Percentiles rank a stretch among this genome's conserved stretches.
These are phyloP conservation scores for Euphorbia tirucalli DNA, from an alignment of 345 rosid genomes.

Conservation along the genomic window DNA sequence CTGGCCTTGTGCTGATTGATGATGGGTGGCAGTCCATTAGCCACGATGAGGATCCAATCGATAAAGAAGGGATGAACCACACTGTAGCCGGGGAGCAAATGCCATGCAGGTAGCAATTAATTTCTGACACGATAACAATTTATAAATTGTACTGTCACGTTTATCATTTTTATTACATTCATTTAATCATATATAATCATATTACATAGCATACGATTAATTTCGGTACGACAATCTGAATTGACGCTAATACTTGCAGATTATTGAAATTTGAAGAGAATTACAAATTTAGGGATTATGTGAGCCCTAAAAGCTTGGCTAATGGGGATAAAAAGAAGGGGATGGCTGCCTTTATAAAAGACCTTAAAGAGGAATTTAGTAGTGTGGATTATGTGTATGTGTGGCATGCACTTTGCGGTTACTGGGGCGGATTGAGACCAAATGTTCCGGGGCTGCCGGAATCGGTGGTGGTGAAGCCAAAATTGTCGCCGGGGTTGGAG, in stretches of 20 bases:
- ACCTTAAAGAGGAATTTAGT: constrained; percentile 69
- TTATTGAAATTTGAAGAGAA: constrained; percentile 76
- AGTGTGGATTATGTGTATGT: constrained; percentile 80
- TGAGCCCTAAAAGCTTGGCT: constrained; percentile 32
- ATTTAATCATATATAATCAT: too few relatives aligned
- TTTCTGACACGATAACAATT: too few relatives aligned
- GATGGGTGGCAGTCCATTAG: constrained; percentile 97
- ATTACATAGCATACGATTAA: too few relatives aligned
- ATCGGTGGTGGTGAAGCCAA: constrained; percentile 40
- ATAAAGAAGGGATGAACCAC: constrained; percentile 66
- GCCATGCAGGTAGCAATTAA: constrained; percentile 96
- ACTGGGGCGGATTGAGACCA: constrained; percentile 95
- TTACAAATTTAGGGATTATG: constrained; percentile 75
- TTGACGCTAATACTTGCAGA: too few relatives aligned
- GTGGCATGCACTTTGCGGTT: constrained; percentile 96
- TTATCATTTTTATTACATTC: too few relatives aligned
- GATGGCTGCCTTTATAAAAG: constrained; percentile 76
- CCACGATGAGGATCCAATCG: constrained; percentile 68
- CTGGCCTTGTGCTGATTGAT: constrained; percentile 86
- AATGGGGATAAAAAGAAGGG: constrained; percentile 38
- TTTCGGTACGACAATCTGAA: too few relatives aligned
- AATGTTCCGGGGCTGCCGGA: constrained; percentile 61
- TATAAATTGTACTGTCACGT: too few relatives aligned
- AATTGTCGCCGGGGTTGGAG: constrained; percentile 70
- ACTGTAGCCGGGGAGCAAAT: constrained; percentile 91